Conservation (phyloP, 139 green algal species). For the Chlorella sorokiniana region DNA sequence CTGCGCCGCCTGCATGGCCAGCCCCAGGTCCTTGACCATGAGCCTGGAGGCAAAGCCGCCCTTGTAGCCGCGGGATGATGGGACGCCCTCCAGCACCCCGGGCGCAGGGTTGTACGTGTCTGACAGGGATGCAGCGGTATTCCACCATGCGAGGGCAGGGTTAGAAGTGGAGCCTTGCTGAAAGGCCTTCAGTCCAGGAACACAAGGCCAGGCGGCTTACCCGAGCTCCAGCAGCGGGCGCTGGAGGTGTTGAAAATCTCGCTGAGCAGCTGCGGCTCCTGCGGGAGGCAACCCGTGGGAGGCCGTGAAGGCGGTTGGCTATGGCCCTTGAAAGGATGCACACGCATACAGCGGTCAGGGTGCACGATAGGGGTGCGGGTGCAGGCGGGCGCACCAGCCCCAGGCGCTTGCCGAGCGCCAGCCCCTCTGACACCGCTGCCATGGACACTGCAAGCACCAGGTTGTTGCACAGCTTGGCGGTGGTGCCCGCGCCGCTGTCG, state of each 20-base stretch:
- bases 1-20: conserved; percentile 54
- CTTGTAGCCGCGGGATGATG: conserved; percentile 58
- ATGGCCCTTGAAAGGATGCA: too few relatives aligned
- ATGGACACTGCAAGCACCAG: conserved; percentile 69
- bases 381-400: conserved; percentile 45
- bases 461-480: conserved; percentile 59
- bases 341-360: neutral
- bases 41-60: conserved; percentile 62
- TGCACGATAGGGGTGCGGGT: neutral
- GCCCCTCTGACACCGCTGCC: conserved; percentile 67
- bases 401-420: conserved; percentile 67
- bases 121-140: too few relatives aligned
- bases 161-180: too few relatives aligned
- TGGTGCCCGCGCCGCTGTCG: conserved; percentile 40
- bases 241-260: conserved; percentile 72
- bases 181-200: too few relatives aligned
- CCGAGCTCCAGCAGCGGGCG: conserved; percentile 68
- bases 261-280: conserved; percentile 56
- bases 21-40: conserved; percentile 68
- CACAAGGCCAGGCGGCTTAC: too few relatives aligned
- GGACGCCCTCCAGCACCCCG: conserved; percentile 46
- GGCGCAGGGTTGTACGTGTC: conserved; percentile 42
- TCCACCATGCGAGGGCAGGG: too few relatives aligned
- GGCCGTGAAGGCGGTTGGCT: too few relatives aligned
- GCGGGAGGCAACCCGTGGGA: neutral